phyloP scores from a whole-genome alignment of 352 stramenopile species.

The Phytophthora lateralis region DNA sequence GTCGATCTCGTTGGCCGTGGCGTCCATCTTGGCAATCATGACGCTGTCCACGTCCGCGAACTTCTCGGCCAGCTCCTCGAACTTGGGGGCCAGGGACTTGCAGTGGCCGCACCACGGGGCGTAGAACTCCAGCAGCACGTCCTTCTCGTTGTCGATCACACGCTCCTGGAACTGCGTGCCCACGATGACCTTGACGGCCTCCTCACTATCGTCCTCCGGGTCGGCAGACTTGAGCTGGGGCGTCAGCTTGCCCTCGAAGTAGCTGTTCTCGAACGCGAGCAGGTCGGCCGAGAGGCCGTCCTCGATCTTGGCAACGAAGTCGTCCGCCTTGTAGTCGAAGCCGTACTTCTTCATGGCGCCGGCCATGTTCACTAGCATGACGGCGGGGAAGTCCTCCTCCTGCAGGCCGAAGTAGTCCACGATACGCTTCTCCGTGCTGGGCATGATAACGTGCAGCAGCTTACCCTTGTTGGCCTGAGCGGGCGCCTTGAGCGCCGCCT shows the following conservation, averaged over 20 bases:
- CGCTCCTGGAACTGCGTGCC: constrained; percentile 92
- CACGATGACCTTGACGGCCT: constrained; percentile 92
- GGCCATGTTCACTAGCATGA: constrained; percentile 92
- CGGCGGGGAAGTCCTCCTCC: constrained; percentile 81
- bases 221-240: constrained; percentile 95
- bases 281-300: constrained; percentile 57
- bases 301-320: constrained; percentile 77
- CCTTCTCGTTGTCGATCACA: constrained; percentile 88
- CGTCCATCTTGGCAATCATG: constrained; percentile 96
- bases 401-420: constrained; percentile 94
- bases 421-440: constrained; percentile 88
- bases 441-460: constrained; percentile 90
- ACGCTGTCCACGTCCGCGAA: constrained; percentile 92
- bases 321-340: constrained; percentile 74
- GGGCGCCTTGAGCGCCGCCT: constrained; percentile 62
- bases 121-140: constrained; percentile 93
- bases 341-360: constrained; percentile 94
- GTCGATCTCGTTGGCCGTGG: constrained; percentile 96
- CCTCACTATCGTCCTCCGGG: constrained; percentile 84
- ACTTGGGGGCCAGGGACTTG: constrained; percentile 91
- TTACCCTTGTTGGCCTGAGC: constrained; percentile 88
- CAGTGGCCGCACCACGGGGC: constrained; percentile 93
- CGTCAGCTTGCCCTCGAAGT: constrained; percentile 87
- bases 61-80: constrained; percentile 89
- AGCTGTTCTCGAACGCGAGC: constrained; percentile 76